Base-by-base conservation (phyloP, 805 yeast genomes). In the Candida piceae region DNA sequence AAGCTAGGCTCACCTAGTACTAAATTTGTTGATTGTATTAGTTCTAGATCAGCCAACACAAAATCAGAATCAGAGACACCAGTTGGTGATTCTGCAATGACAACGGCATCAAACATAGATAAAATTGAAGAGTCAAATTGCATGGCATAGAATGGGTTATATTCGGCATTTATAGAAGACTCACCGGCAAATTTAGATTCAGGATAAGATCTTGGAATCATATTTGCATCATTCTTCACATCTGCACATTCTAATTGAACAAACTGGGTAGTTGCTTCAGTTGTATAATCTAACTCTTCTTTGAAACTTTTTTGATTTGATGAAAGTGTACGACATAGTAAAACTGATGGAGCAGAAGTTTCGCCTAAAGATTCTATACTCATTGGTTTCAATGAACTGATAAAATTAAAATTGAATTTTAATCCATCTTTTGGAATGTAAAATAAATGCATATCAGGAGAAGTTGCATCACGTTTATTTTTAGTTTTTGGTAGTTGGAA, bases 91-190 rank as follows among this genome's bases (percentile, higher is more conserved):
- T 66, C 70, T 7, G 70, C 70, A 27, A 80, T 57, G 0, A 80
- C 63, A 15, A 83, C 60, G 27, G 69, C 63, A 35, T 76, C 80
- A 47, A 65, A 80, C 8, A 59, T 52, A 0, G 62, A 29, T 7
- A 80, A 44, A 3, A 64, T 55, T 0, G 63, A 49, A 0, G 69
- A 46, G 10, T 66, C 61, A 7, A 72, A 55, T 35, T 68, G 67
- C 2, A 79, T 29, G 7, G 76, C 68, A 40, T 71, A 57, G 47
- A 74, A 77, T 4, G 85, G 80, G 2, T 45, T 24, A 3, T 52
- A 38, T 0, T 62, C 63, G 3, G 74, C 82, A n/a, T 74, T 81
- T 29, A 61, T 46, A 0, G 84, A 72, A 0, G 87, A 80, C 22
- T 78, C 78, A 4, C 66, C 60, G 1, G 75, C 49, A 11, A 62